Evolutionary conservation across 139 green algal species (phyloP).

Genomic region (Volvox africanus): DNA sequence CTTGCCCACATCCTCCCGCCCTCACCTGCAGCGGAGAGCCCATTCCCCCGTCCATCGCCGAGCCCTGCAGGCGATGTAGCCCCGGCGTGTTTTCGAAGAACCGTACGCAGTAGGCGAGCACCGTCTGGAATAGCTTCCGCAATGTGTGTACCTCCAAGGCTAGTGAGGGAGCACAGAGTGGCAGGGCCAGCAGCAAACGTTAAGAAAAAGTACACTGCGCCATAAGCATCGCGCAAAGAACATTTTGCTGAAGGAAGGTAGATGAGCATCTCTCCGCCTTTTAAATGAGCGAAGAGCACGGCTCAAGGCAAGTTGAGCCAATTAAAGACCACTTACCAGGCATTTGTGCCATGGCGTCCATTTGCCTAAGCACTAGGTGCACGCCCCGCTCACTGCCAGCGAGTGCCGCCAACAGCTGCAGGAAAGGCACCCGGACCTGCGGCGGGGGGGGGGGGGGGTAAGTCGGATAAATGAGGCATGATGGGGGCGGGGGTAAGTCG

Average conservation of each 20-base stretch:
- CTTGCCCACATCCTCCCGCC: not conserved
- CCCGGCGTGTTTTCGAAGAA: slow-evolving; percentile 28
- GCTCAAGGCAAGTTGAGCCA: no score
- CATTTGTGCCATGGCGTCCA: slow-evolving; percentile 47
- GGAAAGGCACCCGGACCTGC: slow-evolving; percentile 71
- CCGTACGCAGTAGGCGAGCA: slow-evolving; percentile 71
- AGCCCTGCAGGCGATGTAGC: slow-evolving; percentile 21
- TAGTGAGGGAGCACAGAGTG: not conserved
- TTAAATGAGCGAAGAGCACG: no score
- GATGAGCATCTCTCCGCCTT: no score
- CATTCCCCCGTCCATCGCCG: slow-evolving; percentile 41
- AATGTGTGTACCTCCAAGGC: slow-evolving; percentile 71
- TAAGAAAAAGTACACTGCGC: no score
- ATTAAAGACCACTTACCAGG: slow-evolving; percentile 10
- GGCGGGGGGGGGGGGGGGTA: not conserved
- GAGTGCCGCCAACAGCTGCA: slow-evolving; percentile 77
- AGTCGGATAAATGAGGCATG: no score
- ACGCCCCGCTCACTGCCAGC: slow-evolving; percentile 67
- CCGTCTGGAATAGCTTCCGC: slow-evolving; percentile 72
- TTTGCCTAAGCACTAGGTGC: slow-evolving; percentile 58
- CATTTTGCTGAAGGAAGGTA: no score
- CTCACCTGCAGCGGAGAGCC: slow-evolving; percentile 28
- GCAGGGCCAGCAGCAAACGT: not conserved
- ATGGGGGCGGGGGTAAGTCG: not conserved
- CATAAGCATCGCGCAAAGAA: no score